Conservation (phyloP, 768 basidiomycete species). For the Leccinum broughii region DNA sequence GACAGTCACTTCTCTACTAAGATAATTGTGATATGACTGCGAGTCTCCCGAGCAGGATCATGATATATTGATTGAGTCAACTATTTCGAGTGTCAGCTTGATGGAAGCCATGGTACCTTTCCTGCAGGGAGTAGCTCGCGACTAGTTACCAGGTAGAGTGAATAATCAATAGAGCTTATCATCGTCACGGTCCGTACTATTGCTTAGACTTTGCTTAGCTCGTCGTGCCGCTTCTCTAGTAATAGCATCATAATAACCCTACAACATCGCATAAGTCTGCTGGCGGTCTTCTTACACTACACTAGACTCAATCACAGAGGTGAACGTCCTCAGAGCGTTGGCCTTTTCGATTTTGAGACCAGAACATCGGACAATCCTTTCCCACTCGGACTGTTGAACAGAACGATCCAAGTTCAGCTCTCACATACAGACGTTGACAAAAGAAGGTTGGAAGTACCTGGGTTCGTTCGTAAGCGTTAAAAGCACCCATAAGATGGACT, state of each 20-base stretch:
- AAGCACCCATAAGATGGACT: not conserved
- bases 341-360: conserved; percentile 2
- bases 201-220: no score
- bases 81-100: not conserved
- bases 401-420: not conserved
- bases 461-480: not conserved
- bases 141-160: conserved; percentile 87
- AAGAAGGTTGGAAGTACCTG: not conserved
- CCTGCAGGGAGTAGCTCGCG: conserved; percentile 72
- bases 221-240: not conserved
- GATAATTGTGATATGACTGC: conserved; percentile 66
- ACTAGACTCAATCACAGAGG: conserved; percentile 4
- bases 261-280: not conserved
- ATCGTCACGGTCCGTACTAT: not conserved
- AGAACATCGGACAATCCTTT: not conserved
- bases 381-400: conserved; percentile 1
- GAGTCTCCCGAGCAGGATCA: conserved; percentile 1
- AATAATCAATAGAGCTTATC: conserved; percentile 49
- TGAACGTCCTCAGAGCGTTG: conserved; percentile 1
- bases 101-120: conserved; percentile 50
- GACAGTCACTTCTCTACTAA: conserved; percentile 32
- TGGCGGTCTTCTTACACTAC: not conserved
- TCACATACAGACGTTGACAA: not conserved
- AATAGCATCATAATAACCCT: not conserved
- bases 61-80: conserved; percentile 3